A percentile compares a stretch with the other conserved stretches of the same genome.
Evolutionary conservation across 202 grass and related monocot species (phyloP).

Genomic region (Carex arenaria): DNA sequence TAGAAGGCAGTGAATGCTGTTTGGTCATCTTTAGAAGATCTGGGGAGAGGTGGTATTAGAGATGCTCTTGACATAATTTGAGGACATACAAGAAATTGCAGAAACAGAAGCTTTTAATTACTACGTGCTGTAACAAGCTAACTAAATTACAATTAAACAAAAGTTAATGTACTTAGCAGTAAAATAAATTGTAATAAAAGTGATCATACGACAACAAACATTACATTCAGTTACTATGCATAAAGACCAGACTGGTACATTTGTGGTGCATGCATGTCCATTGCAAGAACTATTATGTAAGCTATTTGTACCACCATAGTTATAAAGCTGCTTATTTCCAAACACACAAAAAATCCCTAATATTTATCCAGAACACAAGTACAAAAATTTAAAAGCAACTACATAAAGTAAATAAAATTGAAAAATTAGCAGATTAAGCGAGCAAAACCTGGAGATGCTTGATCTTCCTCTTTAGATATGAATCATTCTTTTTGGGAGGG

Average conservation of each 20-base stretch:
- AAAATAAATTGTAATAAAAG: not conserved
- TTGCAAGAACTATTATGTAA: not conserved
- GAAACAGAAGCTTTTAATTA: not conserved
- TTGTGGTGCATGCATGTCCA: not conserved
- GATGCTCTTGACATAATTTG: not conserved
- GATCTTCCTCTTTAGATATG: slow-evolving; percentile 95
- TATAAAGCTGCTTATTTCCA: not conserved
- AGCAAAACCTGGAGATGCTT: slow-evolving; percentile 66
- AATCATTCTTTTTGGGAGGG: slow-evolving; percentile 69
- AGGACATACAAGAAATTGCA: not conserved
- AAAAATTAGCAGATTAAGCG: not conserved
- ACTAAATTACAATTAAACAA: not conserved
- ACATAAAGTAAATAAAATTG: not conserved
- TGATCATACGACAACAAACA: not conserved
- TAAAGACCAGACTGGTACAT: not conserved
- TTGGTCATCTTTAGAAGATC: not conserved
- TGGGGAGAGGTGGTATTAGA: not conserved
- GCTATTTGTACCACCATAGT: not conserved
- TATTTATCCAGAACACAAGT: too few relatives aligned
- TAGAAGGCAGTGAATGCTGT: not conserved
- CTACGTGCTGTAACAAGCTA: not conserved
- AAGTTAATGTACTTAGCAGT: not conserved
- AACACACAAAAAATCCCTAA: not conserved
- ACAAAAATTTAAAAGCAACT: too few relatives aligned
- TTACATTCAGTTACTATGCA: not conserved